A percentile compares a stretch with the other conserved stretches of the same genome.
Conservation (phyloP, 129 eudicot species). For the Gnaphalium uliginosum region DNA sequence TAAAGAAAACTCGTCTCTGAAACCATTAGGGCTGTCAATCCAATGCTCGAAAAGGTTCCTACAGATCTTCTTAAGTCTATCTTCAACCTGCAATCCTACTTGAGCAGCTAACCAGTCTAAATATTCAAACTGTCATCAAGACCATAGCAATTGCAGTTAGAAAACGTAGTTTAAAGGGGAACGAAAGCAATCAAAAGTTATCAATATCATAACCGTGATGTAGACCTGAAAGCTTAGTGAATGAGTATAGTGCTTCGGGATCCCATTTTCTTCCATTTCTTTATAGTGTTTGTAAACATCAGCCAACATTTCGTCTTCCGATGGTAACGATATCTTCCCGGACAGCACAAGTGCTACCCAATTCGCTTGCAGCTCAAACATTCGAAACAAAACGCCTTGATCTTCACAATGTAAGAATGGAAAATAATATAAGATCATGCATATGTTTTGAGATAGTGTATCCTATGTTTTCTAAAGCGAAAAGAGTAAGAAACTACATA, state of each 20-base stretch:
- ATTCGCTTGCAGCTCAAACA: slow-evolving; percentile 60
- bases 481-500: neutral
- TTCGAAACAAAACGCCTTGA: slow-evolving; percentile 34
- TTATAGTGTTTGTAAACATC: slow-evolving; percentile 39
- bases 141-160: neutral
- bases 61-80: slow-evolving; percentile 30
- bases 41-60: neutral
- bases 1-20: neutral
- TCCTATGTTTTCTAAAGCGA: too few species aligned
- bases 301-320: slow-evolving; percentile 50
- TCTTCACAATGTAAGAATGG: neutral
- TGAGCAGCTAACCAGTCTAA: slow-evolving; percentile 58
- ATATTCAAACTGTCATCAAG: slow-evolving; percentile 44
- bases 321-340: slow-evolving; percentile 46
- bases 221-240: slow-evolving; percentile 28
- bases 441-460: neutral
- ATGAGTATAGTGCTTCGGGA: slow-evolving; percentile 49
- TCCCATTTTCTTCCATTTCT: slow-evolving; percentile 43
- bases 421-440: neutral
- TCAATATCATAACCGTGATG: neutral
- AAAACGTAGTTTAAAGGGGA: neutral
- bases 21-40: slow-evolving; percentile 1
- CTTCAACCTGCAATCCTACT: slow-evolving; percentile 36
- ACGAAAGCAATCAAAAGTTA: neutral
- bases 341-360: slow-evolving; percentile 57